These are phyloP conservation scores for Colletotrichum falcatum DNA, from an alignment of 2,329 filamentous ascomycete species.

Conservation along the genomic window DNA sequence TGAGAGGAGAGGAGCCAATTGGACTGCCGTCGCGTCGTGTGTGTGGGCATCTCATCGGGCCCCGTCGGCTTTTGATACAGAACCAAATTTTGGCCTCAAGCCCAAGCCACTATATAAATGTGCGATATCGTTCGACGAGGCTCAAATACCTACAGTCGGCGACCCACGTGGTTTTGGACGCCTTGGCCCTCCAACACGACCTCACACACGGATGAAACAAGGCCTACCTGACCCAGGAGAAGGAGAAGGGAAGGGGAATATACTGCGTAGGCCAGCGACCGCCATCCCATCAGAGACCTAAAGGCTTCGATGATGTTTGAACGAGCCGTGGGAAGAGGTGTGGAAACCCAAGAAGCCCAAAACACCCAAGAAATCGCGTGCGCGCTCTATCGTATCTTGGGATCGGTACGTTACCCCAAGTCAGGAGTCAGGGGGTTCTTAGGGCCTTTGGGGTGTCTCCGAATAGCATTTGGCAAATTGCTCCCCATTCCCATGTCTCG, in stretches of 20 bases:
- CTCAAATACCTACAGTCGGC: slow-evolving; percentile 25
- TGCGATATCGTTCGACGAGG: slow-evolving; percentile 5
- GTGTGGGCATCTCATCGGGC: background rate
- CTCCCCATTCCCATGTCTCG: slow-evolving; percentile 1
- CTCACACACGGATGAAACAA: slow-evolving; percentile 41
- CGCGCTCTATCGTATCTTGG: background rate
- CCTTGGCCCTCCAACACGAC: slow-evolving; percentile 39
- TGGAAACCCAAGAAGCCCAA: background rate
- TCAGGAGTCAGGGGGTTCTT: background rate
- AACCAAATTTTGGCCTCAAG: background rate
- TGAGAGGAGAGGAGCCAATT: background rate
- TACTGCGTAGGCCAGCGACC: slow-evolving; percentile 18
- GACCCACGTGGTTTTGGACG: too few relatives aligned
- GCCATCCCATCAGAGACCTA: background rate
- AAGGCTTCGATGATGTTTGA: background rate
- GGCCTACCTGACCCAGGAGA: background rate
- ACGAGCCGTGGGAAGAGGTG: background rate
- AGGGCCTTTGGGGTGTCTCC: too few relatives aligned
- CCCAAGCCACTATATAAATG: background rate
- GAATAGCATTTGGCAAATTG: background rate
- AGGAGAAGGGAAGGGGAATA: slow-evolving; percentile 6
- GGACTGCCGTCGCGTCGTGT: background rate
- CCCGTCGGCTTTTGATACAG: background rate
- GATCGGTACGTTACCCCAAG: background rate
- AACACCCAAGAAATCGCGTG: background rate